phyloP scores from a whole-genome alignment of 1,284 basidiomycete genomes.

The Ganoderma sp. region DNA sequence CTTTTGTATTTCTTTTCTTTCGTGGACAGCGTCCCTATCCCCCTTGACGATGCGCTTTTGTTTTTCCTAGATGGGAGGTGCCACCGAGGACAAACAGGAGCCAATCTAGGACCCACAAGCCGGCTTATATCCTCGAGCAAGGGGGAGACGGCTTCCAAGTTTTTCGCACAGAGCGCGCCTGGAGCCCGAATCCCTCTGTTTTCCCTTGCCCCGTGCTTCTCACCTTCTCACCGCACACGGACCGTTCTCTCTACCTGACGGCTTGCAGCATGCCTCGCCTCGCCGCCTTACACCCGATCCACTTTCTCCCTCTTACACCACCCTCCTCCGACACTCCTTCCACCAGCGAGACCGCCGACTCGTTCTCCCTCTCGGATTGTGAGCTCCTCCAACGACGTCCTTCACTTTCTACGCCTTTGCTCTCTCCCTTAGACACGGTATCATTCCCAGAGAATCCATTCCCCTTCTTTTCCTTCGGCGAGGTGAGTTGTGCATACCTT shows the following conservation, averaged over 20 bases:
- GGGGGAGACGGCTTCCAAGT: neutral
- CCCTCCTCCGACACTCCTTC: slow-evolving; percentile 16
- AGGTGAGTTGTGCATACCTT: slow-evolving; percentile 28
- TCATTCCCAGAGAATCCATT: neutral
- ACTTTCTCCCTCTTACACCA: slow-evolving; percentile 23
- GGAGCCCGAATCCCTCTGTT: slow-evolving; percentile 14
- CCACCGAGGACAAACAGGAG: slow-evolving; percentile 1
- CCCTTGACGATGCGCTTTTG: slow-evolving; percentile 24
- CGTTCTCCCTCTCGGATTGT: slow-evolving; percentile 22
- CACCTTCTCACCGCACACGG: slow-evolving; percentile 25
- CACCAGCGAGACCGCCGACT: slow-evolving; percentile 11
- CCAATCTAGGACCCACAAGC: slow-evolving; percentile 23
- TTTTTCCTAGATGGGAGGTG: slow-evolving; percentile 9
- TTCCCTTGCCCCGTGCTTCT: slow-evolving; percentile 17
- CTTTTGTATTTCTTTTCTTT: slow-evolving; percentile 15
- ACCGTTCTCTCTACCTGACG: slow-evolving; percentile 26
- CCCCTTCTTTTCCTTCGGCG: neutral
- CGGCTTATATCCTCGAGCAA: slow-evolving; percentile 21
- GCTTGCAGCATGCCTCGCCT: slow-evolving; percentile 32
- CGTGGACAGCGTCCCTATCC: slow-evolving; percentile 1
- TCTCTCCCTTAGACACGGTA: slow-evolving; percentile 1
- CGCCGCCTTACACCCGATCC: slow-evolving; percentile 27
- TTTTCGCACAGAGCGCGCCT: slow-evolving; percentile 15
- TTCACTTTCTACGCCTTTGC: slow-evolving; percentile 8
- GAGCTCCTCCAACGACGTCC: slow-evolving; percentile 21